Evolutionary conservation across 352 stramenopile species (phyloP).

Genomic region (Phytophthora agathidicida): DNA sequence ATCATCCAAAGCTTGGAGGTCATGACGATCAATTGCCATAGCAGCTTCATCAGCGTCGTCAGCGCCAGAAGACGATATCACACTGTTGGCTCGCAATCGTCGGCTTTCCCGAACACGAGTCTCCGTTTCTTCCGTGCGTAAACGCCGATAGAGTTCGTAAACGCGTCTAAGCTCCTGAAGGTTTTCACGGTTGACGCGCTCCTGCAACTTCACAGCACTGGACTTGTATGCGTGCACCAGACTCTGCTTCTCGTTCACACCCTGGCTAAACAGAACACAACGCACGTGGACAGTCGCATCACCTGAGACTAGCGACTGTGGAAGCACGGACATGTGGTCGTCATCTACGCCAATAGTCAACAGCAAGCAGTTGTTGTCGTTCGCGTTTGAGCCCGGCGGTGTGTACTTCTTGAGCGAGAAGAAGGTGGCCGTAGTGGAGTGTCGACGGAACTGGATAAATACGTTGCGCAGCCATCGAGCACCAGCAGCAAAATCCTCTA

Average conservation of each 20-base stretch:
- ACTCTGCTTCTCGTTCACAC: slow-evolving; percentile 87
- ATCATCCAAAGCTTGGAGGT: slow-evolving; percentile 67
- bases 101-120: slow-evolving; percentile 32
- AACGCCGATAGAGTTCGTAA: slow-evolving; percentile 57
- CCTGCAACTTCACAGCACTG: slow-evolving; percentile 75
- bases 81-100: slow-evolving; percentile 25
- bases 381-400: slow-evolving; percentile 37
- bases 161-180: slow-evolving; percentile 67
- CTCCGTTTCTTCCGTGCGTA: slow-evolving; percentile 51
- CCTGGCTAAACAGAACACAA: slow-evolving; percentile 81
- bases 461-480: slow-evolving; percentile 83
- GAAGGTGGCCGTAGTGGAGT: slow-evolving; percentile 43
- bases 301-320: slow-evolving; percentile 46
- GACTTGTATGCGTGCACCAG: slow-evolving; percentile 83
- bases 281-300: slow-evolving; percentile 58
- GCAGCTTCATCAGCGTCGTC: slow-evolving; percentile 33
- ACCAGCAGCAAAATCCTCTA: slow-evolving; percentile 90
- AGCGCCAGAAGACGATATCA: not conserved
- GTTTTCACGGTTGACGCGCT: slow-evolving; percentile 85
- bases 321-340: slow-evolving; percentile 58
- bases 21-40: slow-evolving; percentile 37
- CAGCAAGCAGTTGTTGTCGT: slow-evolving; percentile 48
- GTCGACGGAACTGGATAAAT: slow-evolving; percentile 76
- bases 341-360: slow-evolving; percentile 72
- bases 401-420: slow-evolving; percentile 71